These are phyloP conservation scores for Sporothrix euskadiensis DNA, from an alignment of 2,329 filamentous ascomycete genomes.

Conservation along the genomic window DNA sequence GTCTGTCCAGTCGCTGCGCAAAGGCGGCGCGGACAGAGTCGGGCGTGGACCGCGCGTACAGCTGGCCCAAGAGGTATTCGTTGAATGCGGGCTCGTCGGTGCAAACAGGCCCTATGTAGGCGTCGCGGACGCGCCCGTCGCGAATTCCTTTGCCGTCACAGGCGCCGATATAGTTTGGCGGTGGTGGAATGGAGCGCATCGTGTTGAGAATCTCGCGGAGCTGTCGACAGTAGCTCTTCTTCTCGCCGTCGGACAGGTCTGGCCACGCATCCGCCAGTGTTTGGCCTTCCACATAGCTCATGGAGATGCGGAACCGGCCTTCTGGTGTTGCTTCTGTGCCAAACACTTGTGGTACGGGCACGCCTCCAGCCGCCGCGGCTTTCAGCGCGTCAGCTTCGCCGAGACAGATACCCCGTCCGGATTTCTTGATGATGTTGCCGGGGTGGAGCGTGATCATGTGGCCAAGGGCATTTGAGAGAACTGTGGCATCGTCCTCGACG, in stretches of 20 bases:
- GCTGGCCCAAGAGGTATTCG: slow-evolving; percentile 32
- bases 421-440: slow-evolving; percentile 36
- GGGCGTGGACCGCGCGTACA: slow-evolving; percentile 31
- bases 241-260: slow-evolving; percentile 33
- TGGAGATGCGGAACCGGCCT: slow-evolving; percentile 33
- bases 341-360: slow-evolving; percentile 35
- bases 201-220: slow-evolving; percentile 35
- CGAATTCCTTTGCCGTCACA: slow-evolving; percentile 37
- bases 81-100: slow-evolving; percentile 36
- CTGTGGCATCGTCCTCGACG: neutral
- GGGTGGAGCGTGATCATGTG: slow-evolving; percentile 35
- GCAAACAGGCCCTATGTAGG: slow-evolving; percentile 34
- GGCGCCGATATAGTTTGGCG: slow-evolving; percentile 34
- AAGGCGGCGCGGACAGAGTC: slow-evolving; percentile 34
- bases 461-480: slow-evolving; percentile 34
- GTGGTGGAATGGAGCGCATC: slow-evolving; percentile 35
- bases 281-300: slow-evolving; percentile 37
- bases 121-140: slow-evolving; percentile 34
- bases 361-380: slow-evolving; percentile 30
- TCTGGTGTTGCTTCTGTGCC: slow-evolving; percentile 30
- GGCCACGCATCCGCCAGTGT: slow-evolving; percentile 36
- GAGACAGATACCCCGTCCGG: slow-evolving; percentile 34
- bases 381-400: slow-evolving; percentile 37
- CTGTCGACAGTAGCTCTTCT: slow-evolving; percentile 34
- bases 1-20: slow-evolving; percentile 33